Conservation (phyloP, 768 basidiomycete genomes). For the Boletus insuetus region DNA sequence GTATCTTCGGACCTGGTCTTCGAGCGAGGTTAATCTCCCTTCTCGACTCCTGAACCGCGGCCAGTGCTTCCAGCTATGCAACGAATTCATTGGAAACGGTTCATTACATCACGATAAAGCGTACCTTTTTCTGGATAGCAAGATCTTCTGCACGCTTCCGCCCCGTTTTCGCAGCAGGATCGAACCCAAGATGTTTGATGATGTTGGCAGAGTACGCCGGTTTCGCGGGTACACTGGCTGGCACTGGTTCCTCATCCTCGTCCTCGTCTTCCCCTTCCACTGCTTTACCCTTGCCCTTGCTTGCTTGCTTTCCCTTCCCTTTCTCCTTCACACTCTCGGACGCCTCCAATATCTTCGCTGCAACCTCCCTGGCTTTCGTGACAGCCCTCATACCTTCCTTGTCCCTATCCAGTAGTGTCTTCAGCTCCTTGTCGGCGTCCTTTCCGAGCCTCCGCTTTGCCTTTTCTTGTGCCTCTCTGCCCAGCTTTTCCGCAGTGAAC, state of each 20-base stretch:
- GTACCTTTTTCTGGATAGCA: slow-evolving; percentile 58
- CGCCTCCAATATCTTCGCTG: slow-evolving; percentile 25
- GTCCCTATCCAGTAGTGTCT: slow-evolving; percentile 59
- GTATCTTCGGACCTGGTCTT: slow-evolving; percentile 58
- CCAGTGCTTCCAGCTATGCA: slow-evolving; percentile 54
- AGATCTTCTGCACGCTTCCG: slow-evolving; percentile 39
- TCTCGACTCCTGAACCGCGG: slow-evolving; percentile 48
- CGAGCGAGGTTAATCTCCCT: slow-evolving; percentile 59
- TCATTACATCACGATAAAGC: background rate
- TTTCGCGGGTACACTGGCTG: slow-evolving; percentile 29
- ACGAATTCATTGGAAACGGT: background rate
- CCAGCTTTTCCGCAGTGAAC: slow-evolving; percentile 67
- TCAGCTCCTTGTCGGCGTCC: slow-evolving; percentile 60
- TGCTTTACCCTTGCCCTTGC: slow-evolving; percentile 17
- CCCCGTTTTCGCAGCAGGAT: slow-evolving; percentile 62
- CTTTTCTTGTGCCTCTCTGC: slow-evolving; percentile 76
- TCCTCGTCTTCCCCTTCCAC: slow-evolving; percentile 8
- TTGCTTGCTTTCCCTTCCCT: slow-evolving; percentile 14
- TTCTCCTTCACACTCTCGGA: slow-evolving; percentile 15
- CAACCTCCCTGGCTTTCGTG: slow-evolving; percentile 54
- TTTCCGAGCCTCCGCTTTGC: slow-evolving; percentile 60
- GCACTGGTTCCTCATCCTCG: slow-evolving; percentile 13
- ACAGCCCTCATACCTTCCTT: slow-evolving; percentile 67
- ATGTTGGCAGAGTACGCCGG: slow-evolving; percentile 61
- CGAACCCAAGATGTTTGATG: slow-evolving; percentile 75